Evolutionary conservation across 257 asterid genomes (phyloP).

Genomic region (Scutellaria galericulata): DNA sequence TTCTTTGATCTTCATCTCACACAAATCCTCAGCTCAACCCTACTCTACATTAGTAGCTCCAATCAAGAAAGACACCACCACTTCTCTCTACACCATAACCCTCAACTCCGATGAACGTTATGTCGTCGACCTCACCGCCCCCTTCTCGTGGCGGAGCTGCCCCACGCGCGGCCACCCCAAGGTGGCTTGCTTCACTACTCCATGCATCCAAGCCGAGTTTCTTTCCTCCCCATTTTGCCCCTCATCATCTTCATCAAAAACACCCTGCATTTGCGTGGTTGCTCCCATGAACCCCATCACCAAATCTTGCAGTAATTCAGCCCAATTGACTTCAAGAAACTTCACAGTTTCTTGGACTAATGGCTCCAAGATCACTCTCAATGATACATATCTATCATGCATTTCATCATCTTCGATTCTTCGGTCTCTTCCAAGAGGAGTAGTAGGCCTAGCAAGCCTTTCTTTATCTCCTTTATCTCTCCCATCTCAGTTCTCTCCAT

Average conservation of each 20-base stretch:
- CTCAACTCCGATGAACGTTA: conserved; percentile 36
- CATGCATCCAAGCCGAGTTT: conserved; percentile 43
- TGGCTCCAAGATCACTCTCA: conserved; percentile 4
- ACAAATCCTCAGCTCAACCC: conserved; percentile 35
- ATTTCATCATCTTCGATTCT: conserved; percentile 34
- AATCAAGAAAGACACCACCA: conserved; percentile 38
- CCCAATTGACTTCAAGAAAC: conserved; percentile 29
- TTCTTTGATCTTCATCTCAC: conserved; percentile 28
- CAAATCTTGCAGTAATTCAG: conserved; percentile 29
- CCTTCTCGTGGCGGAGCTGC: conserved; percentile 48
- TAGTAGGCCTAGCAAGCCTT: conserved; percentile 44
- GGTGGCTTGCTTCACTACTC: conserved; percentile 39
- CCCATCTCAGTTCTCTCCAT: conserved; percentile 34
- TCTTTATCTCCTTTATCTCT: conserved; percentile 48
- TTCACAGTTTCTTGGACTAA: conserved; percentile 31
- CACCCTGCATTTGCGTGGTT: conserved; percentile 42
- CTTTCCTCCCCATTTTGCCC: conserved; percentile 28
- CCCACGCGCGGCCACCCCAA: conserved; percentile 22
- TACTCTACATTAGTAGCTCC: conserved; percentile 39
- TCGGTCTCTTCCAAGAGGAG: conserved; percentile 38
- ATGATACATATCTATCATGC: conserved; percentile 34
- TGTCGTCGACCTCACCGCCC: conserved; percentile 40
- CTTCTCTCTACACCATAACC: conserved; percentile 44
- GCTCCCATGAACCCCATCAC: conserved; percentile 42
- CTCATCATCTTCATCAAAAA: not conserved